A percentile compares a stretch with the other conserved stretches of the same genome.
These are phyloP conservation scores for Flagelloscypha sp. DNA, from an alignment of 768 basidiomycete species.

Conservation along the genomic window DNA sequence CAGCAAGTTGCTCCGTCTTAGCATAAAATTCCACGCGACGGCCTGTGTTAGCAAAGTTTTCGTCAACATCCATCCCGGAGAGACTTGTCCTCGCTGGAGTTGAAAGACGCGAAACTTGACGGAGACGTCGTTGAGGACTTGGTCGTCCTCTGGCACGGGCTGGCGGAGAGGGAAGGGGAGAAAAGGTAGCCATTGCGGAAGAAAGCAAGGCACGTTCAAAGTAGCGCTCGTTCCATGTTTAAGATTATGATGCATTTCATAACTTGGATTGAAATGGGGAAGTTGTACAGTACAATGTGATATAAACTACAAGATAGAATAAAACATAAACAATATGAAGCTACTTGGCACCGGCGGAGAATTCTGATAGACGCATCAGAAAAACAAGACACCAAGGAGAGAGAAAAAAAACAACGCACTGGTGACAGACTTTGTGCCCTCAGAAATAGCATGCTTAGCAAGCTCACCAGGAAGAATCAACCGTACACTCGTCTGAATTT, in stretches of 20 bases:
- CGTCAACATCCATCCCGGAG: conserved; percentile 66
- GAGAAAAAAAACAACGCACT: conserved; percentile 31
- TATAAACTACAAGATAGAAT: conserved; percentile 1
- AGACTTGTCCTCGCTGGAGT: conserved; percentile 29
- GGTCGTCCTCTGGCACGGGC: too few relatives aligned
- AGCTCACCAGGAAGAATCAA: conserved; percentile 81
- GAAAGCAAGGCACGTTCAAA: too few relatives aligned
- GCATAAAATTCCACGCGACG: conserved; percentile 44
- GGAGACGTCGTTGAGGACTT: conserved; percentile 44
- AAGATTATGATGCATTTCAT: too few relatives aligned
- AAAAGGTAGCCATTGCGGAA: conserved; percentile 60
- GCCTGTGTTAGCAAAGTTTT: conserved; percentile 30
- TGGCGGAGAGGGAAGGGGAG: conserved; percentile 48
- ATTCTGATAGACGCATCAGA: conserved; percentile 31
- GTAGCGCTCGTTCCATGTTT: too few relatives aligned
- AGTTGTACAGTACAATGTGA: conserved; percentile 4
- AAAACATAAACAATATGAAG: conserved; percentile 3
- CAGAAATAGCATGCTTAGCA: conserved; percentile 83
- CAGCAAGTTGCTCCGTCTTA: conserved; percentile 63
- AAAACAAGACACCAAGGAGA: not conserved
- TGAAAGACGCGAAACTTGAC: conserved; percentile 29
- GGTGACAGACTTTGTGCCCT: conserved; percentile 70
- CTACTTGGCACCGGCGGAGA: conserved; percentile 54
- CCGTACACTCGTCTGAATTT: conserved; percentile 80
- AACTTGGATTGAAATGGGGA: too few relatives aligned